These are phyloP conservation scores for Dendrothele bispora DNA, from an alignment of 768 basidiomycete genomes.

Conservation along the genomic window DNA sequence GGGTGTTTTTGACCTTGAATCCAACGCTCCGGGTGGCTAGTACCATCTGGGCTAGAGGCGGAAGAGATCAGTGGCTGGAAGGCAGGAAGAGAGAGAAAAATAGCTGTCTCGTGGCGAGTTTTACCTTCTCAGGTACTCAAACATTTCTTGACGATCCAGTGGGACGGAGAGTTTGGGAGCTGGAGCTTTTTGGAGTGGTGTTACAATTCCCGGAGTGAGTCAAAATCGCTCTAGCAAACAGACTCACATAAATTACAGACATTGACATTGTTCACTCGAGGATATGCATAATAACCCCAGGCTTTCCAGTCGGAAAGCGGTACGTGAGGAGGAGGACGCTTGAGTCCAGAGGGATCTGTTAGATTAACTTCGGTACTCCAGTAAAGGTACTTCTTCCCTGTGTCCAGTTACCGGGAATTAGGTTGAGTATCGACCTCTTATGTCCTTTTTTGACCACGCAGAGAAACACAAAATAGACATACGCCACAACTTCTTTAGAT, in stretches of 20 bases:
- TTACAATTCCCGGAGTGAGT: too few species aligned
- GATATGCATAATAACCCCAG: conserved; percentile 56
- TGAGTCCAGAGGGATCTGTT: conserved; percentile 10
- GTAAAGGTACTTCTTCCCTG: background rate
- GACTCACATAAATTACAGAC: conserved; percentile 46
- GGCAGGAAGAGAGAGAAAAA: background rate
- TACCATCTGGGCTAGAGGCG: conserved; percentile 29
- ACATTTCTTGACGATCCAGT: conserved; percentile 30
- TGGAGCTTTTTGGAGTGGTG: too few species aligned
- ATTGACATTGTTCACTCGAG: conserved; percentile 36
- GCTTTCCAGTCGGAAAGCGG: conserved; percentile 49
- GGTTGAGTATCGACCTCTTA: too few species aligned
- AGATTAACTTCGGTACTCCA: conserved; percentile 5
- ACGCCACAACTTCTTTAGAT: too few species aligned
- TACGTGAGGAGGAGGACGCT: conserved; percentile 15
- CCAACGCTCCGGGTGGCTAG: conserved; percentile 46
- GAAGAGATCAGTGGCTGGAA: conserved; percentile 2
- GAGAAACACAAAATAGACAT: too few species aligned
- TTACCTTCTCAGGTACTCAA: conserved; percentile 17
- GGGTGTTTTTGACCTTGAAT: conserved; percentile 46
- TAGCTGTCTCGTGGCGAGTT: background rate
- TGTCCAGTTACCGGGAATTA: too few species aligned
- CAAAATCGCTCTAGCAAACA: too few species aligned
- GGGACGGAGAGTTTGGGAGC: conserved; percentile 21
- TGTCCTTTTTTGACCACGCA: too few species aligned